A percentile compares a stretch with the other conserved stretches of the same genome.
phyloP scores from a whole-genome alignment of 257 asterid genomes.

The Eucommia ulmoides region DNA sequence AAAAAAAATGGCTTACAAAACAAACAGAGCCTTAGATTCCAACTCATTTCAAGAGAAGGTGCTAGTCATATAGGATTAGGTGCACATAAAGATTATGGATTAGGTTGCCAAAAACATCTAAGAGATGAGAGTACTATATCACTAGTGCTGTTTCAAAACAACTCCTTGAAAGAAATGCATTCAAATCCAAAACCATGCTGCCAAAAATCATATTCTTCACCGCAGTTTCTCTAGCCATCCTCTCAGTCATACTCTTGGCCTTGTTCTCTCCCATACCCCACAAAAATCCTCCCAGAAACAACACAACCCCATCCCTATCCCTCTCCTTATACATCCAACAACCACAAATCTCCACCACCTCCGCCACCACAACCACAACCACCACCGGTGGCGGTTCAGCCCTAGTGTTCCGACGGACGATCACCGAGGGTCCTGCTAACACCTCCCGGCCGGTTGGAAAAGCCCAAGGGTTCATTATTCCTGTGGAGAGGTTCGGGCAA shows the following conservation, averaged over 20 bases:
- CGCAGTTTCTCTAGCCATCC: slow-evolving; percentile 56
- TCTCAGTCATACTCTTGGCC: slow-evolving; percentile 55
- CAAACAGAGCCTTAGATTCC: no score
- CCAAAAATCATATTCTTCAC: slow-evolving; percentile 47
- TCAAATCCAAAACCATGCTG: slow-evolving; percentile 24
- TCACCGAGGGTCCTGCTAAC: slow-evolving; percentile 56
- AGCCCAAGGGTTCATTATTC: slow-evolving; percentile 73
- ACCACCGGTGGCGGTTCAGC: slow-evolving; percentile 38
- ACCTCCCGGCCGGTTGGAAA: slow-evolving; percentile 57
- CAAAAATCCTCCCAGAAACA: slow-evolving; percentile 7
- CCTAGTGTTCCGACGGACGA: slow-evolving; percentile 46
- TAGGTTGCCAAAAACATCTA: slow-evolving; percentile 41
- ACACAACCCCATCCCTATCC: slow-evolving; percentile 18
- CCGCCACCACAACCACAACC: slow-evolving; percentile 11
- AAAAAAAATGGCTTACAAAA: no score
- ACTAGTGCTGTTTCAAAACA: slow-evolving; percentile 28
- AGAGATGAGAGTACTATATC: slow-evolving; percentile 18
- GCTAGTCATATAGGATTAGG: background rate
- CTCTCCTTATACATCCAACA: slow-evolving; percentile 61
- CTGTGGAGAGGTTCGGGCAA: slow-evolving; percentile 48
- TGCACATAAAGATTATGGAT: slow-evolving; percentile 24
- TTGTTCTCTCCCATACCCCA: slow-evolving; percentile 58
- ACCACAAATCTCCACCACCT: slow-evolving; percentile 23
- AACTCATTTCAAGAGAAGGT: background rate
- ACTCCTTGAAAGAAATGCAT: slow-evolving; percentile 22